phyloP scores from a whole-genome alignment of 2,329 filamentous ascomycete species.

The Hirsutella minnesotensis region DNA sequence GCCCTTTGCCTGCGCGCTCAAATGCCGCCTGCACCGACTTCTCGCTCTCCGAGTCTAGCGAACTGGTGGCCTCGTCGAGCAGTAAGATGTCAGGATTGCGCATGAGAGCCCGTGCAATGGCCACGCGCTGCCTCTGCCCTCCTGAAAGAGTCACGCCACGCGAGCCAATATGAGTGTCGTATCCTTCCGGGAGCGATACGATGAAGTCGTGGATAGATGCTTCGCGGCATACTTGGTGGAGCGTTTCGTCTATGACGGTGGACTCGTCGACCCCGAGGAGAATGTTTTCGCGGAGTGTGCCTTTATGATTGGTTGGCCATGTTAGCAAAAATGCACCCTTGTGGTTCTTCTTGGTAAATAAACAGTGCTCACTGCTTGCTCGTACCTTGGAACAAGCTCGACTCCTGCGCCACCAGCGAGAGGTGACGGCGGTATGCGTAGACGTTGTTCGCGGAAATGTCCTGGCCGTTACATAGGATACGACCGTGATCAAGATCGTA shows the following conservation, averaged over 20 bases:
- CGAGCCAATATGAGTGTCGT: slow-evolving; percentile 55
- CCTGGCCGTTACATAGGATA: slow-evolving; percentile 51
- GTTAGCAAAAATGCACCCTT: slow-evolving; percentile 49
- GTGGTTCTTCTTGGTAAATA: too few species aligned
- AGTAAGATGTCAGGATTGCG: slow-evolving; percentile 54
- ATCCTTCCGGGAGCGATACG: slow-evolving; percentile 52
- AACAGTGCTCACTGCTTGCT: too few species aligned
- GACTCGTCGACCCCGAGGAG: slow-evolving; percentile 48
- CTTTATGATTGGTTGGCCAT: too few species aligned
- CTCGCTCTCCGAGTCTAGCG: slow-evolving; percentile 52
- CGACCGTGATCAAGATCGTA: slow-evolving; percentile 55
- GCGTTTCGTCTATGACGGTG: slow-evolving; percentile 35
- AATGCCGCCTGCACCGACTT: slow-evolving; percentile 56
- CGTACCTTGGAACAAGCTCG: slow-evolving; percentile 61
- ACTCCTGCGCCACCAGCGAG: slow-evolving; percentile 64
- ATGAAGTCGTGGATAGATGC: slow-evolving; percentile 65
- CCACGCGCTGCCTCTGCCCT: slow-evolving; percentile 59
- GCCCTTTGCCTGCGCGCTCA: slow-evolving; percentile 46
- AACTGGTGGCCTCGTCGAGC: slow-evolving; percentile 62
- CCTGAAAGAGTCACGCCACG: slow-evolving; percentile 55
- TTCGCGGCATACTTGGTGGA: slow-evolving; percentile 42
- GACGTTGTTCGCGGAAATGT: slow-evolving; percentile 47
- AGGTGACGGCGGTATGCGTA: slow-evolving; percentile 51
- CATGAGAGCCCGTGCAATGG: slow-evolving; percentile 57
- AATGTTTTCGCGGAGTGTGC: slow-evolving; percentile 63